phyloP scores from a whole-genome alignment of 148 eudicot genomes.

The Dysphania ambrosioides region DNA sequence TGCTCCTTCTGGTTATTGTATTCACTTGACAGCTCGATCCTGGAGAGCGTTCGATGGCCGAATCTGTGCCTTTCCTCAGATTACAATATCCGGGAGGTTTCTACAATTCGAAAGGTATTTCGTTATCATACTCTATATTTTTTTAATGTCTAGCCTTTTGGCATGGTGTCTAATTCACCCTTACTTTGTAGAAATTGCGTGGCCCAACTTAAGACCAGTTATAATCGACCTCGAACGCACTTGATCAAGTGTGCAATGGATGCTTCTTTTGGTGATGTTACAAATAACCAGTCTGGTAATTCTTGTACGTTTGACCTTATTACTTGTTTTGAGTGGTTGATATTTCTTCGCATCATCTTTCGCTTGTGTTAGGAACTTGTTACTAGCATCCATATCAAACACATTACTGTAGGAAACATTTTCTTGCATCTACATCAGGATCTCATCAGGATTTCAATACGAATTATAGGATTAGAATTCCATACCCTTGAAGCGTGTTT shows the following conservation, averaged over 20 bases:
- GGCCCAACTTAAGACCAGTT: constrained; percentile 32
- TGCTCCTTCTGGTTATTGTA: constrained; percentile 43
- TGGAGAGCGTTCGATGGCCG: constrained; percentile 29
- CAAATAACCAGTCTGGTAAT: constrained; percentile 55
- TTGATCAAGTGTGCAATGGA: constrained; percentile 63
- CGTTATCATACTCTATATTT: background rate
- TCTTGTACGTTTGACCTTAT: background rate
- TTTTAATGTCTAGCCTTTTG: constrained; percentile 1
- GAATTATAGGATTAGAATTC: no score
- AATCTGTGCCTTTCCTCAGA: constrained; percentile 20
- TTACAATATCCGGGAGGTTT: constrained; percentile 28
- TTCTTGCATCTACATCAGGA: no score
- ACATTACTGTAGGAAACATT: no score
- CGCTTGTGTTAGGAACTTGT: background rate
- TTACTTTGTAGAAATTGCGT: constrained; percentile 37
- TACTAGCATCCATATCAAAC: background rate
- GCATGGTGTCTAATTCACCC: constrained; percentile 12
- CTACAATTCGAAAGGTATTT: constrained; percentile 35
- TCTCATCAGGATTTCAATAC: no score
- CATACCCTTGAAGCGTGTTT: no score
- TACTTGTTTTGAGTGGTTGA: background rate
- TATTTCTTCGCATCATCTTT: background rate
- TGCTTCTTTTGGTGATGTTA: constrained; percentile 66
- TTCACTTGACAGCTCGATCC: constrained; percentile 44
- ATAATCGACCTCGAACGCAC: constrained; percentile 17